phyloP scores from a whole-genome alignment of 768 basidiomycete genomes.

The Tremella mesenterica region DNA sequence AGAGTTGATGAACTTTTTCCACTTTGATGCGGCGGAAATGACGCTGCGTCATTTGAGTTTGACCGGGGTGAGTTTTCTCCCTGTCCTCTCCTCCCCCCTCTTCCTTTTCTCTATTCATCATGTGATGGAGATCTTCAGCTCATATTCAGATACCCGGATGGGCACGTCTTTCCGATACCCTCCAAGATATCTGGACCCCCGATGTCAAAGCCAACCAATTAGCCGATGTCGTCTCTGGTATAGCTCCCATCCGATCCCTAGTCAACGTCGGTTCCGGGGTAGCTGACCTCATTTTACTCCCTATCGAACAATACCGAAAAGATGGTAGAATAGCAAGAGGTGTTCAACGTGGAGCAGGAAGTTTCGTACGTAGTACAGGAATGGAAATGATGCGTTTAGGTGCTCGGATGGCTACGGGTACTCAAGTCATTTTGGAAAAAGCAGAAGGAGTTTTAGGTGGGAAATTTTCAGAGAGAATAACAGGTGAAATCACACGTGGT shows the following conservation, averaged over 20 bases:
- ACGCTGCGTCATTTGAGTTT: slow-evolving; percentile 85
- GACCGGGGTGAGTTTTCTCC: slow-evolving; percentile 60
- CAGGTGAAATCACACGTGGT: slow-evolving; percentile 57
- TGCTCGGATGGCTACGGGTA: slow-evolving; percentile 87
- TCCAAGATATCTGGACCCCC: slow-evolving; percentile 99
- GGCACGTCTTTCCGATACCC: slow-evolving; percentile 72
- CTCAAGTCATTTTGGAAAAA: slow-evolving; percentile 93
- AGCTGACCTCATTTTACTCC: slow-evolving; percentile 87
- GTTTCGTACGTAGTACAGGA: slow-evolving; percentile 88
- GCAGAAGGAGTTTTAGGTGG: slow-evolving; percentile 81
- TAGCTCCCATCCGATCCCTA: slow-evolving; percentile 88
- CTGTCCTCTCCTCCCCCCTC: not conserved
- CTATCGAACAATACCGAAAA: slow-evolving; percentile 95
- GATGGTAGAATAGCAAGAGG: slow-evolving; percentile 88
- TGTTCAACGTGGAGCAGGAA: slow-evolving; percentile 83
- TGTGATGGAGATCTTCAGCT: slow-evolving; percentile 6
- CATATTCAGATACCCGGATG: slow-evolving; percentile 91
- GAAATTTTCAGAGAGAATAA: slow-evolving; percentile 59
- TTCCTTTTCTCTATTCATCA: not conserved
- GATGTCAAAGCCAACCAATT: slow-evolving; percentile 98
- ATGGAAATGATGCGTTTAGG: slow-evolving; percentile 93
- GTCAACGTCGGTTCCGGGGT: slow-evolving; percentile 97
- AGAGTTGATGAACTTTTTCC: slow-evolving; percentile 99
- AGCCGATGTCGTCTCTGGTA: slow-evolving; percentile 91
- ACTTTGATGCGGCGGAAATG: slow-evolving; percentile 98